Base-by-base conservation (phyloP, 1,284 basidiomycete genomes). In the Cutaneotrichosporon arboriforme region DNA sequence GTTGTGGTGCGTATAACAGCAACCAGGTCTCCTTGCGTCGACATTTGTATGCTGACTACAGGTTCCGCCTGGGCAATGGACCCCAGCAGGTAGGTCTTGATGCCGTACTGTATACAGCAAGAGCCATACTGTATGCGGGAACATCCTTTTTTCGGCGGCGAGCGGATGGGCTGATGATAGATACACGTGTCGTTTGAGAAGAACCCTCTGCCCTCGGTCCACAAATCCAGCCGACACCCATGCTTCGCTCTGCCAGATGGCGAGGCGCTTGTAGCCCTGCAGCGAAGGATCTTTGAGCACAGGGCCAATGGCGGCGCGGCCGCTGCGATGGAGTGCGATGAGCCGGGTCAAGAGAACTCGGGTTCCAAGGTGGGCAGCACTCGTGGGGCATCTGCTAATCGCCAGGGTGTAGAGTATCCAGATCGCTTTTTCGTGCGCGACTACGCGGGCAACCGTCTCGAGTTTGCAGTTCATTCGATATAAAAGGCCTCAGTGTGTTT, bases 401-500 rank as follows among this genome's bases (percentile, higher is more conserved):
- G 26, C 50, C 57, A 72, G 63, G 72, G 72, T 2, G 61, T 63
- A 20, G 73, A 74, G 51, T 73, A 72, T 44, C 69, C 68, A 3
- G 64, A 66, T 10, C 52, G 72, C 35, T 74, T 74, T 65, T 74
- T 74, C 47, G 67, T 62, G 3, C 59, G 64, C 17, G 72, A 74
- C 54, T 75, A 66, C 39, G 69, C 72, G 1, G 68, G 67, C 8
- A 75, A 75, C 58, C 59, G 70, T 41, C 57, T 75, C 9, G 73
- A 74, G 56, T 75, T 75, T 35, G 44, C 46, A 15, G 57, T 58
- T 2, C 46, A 49, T 26, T 31, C 46, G 8, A 47, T 37, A 35
- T 31, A 31, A n/a, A n/a, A n/a, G n/a, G 26, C 26, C 10, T 5
- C 10, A 31, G 7, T 7, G 26, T 31, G 10, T 31, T 5, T 31